Base-by-base conservation (phyloP, 805 yeast genomes). In the Candida quercuum region DNA sequence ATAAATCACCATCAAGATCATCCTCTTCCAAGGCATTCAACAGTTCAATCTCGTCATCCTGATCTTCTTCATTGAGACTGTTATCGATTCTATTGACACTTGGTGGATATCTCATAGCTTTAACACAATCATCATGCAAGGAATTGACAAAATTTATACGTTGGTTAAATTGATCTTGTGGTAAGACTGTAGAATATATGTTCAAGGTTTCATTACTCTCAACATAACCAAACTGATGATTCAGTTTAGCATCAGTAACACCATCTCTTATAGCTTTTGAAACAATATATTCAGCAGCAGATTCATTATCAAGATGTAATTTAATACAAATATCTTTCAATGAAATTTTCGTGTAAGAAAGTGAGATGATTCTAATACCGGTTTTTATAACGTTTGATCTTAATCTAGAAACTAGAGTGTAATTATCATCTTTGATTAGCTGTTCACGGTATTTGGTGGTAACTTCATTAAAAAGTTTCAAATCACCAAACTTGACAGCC, bases 301-400 rank as follows among this genome's bases (percentile, higher is more conserved):
- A 89, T 66, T 93, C 99, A 34, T 89, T 81, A 54, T 91, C 99
- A 45, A 93, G 73, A 50, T 85, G 88, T 57, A 93, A 74, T 57
- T 91, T 86, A 52, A 93, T 74, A 62, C 99, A 93, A 40, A 93
- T 88, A 57, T 93, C 99, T 61, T 83, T 85, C 52, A 93, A 72
- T 4, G 97, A 86, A 43, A 93, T 93, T 58, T 78, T 81, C 42
- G 93, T 84, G 67, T 93, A 93, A 6, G 96, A 81, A 52, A 93
- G 68, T 11, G 96, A 86, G 55, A 93, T 86, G 54, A 86, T 84
- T 61, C 98, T 77, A 43, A 93, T 87, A 56, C 99, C 99, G 1
- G 99, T 89, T 66, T 91, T 93, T 64, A 93, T 93, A 44, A 93
- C 99, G 60, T 91, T 93, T 57, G 95, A 96, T 60, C 97, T 84